Percentiles rank a stretch among this genome's conserved stretches.
These are phyloP conservation scores for Tricholoma sp. DNA, from an alignment of 768 basidiomycete species.

Conservation along the genomic window DNA sequence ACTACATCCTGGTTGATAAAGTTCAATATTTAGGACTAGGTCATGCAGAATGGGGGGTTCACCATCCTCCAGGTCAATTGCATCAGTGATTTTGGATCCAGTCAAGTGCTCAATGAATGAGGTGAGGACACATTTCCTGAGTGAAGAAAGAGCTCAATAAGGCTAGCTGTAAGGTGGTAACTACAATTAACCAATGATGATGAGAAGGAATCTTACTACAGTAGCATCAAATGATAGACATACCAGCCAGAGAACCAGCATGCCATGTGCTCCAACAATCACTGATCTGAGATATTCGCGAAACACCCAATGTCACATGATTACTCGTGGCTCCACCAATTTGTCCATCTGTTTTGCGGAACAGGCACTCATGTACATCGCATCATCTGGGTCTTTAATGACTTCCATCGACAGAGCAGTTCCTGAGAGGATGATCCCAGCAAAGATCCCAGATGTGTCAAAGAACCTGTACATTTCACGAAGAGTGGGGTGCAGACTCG, in stretches of 20 bases:
- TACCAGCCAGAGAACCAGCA: conserved; percentile 16
- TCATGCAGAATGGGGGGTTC: conserved; percentile 5
- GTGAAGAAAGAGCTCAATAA: conserved; percentile 15
- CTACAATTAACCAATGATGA: conserved; percentile 1
- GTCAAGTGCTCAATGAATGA: conserved; percentile 12
- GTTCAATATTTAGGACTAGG: conserved; percentile 4
- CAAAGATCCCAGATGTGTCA: neutral
- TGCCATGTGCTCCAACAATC: conserved; percentile 13
- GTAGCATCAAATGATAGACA: conserved; percentile 5
- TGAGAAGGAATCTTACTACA: conserved; percentile 6
- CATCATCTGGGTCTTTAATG: too few species aligned
- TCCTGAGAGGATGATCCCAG: conserved; percentile 10
- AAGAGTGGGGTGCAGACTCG: conserved; percentile 8
- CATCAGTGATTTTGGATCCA: conserved; percentile 14
- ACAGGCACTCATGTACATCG: too few species aligned
- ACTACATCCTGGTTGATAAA: conserved; percentile 7
- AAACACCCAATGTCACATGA: conserved; percentile 8
- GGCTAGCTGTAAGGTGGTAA: conserved; percentile 1
- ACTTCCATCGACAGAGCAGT: conserved; percentile 11
- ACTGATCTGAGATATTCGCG: conserved; percentile 10
- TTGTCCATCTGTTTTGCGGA: too few species aligned
- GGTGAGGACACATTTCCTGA: conserved; percentile 13
- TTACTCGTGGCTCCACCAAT: neutral
- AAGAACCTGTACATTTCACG: too few species aligned
- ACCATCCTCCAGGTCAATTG: conserved; percentile 14